Base-by-base conservation (phyloP, 148 eudicot genomes). In the Amaranthus palmeri region DNA sequence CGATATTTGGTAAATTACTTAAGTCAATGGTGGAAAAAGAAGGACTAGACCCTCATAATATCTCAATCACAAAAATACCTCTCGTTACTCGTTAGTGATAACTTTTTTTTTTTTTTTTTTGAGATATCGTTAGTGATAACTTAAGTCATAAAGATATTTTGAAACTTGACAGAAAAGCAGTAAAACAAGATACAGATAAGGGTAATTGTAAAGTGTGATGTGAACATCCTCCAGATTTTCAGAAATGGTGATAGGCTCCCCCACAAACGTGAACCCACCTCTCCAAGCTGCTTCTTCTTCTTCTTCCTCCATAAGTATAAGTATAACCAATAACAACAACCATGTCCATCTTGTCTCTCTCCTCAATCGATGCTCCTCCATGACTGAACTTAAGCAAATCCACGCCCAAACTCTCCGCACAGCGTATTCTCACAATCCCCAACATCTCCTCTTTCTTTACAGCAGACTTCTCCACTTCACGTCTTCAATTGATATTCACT, bases 391-490 rank as follows among this genome's bases (percentile, higher is more conserved):
- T 80, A 88, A 87, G 55, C 86, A 91, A 82, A 80, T 89, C 71
- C 97, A 91, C 72, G 92, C 95, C 36, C 85, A 83, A 46, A 59
- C 86, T 3, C 86, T 91, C 65, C 88, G 90, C 40, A 77, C 85
- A 49, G 52, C 81, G n/a, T 54, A 79, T 8, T 45, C 36, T 51
- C 76, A 72, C 71, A 73, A 64, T 74, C 68, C 77, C 56, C 69
- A 77, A 46, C 54, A 79, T 80, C 70, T 81, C 69, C 78, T 71
- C 65, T 71, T 77, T 60, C 84, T 85, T 61, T 70, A 76, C 73
- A 80, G 83, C 54, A 69, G 81, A 65, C 81, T 88, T 72, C 86
- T 87, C 51, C 84, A 79, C 25, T 86, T 81, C 78, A 54, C 90
- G 7, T 75, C 89, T 42, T 76, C 70, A 2, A 48, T 60, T 53